These are phyloP conservation scores for Aspergillus tanneri DNA, from an alignment of 2,329 filamentous ascomycete species.

Conservation along the genomic window DNA sequence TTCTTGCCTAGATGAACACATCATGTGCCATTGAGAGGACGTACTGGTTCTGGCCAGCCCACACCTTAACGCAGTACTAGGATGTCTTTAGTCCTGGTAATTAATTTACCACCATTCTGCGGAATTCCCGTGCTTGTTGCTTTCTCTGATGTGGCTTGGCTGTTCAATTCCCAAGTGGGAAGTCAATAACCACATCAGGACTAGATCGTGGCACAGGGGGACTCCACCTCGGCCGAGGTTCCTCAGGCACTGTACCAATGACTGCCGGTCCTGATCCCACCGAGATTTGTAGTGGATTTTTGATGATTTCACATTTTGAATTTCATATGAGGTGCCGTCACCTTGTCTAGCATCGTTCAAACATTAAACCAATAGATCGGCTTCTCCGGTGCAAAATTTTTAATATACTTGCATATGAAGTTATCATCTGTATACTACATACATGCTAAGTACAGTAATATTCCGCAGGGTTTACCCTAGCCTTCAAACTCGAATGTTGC, in stretches of 20 bases:
- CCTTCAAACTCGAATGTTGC: no score
- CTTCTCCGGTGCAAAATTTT: no score
- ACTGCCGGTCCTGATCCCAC: neutral
- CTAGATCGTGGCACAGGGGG: neutral
- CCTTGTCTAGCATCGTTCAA: neutral
- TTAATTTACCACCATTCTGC: no score
- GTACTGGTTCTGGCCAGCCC: neutral
- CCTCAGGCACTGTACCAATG: neutral
- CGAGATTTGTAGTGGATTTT: neutral
- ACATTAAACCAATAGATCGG: neutral
- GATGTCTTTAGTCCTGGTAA: no score
- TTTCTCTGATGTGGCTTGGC: neutral
- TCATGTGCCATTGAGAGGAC: neutral
- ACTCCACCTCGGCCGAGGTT: neutral
- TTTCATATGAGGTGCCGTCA: constrained; percentile 6
- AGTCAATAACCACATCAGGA: neutral
- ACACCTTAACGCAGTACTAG: no score
- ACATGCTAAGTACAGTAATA: no score
- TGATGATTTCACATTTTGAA: neutral
- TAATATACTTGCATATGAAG: no score
- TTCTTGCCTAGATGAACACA: neutral
- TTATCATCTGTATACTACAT: no score
- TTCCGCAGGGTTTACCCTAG: no score
- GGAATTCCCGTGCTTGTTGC: no score
- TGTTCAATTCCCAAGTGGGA: no score